phyloP scores from a whole-genome alignment of 2,329 filamentous ascomycete genomes.

The Zymoseptoria passerinii region DNA sequence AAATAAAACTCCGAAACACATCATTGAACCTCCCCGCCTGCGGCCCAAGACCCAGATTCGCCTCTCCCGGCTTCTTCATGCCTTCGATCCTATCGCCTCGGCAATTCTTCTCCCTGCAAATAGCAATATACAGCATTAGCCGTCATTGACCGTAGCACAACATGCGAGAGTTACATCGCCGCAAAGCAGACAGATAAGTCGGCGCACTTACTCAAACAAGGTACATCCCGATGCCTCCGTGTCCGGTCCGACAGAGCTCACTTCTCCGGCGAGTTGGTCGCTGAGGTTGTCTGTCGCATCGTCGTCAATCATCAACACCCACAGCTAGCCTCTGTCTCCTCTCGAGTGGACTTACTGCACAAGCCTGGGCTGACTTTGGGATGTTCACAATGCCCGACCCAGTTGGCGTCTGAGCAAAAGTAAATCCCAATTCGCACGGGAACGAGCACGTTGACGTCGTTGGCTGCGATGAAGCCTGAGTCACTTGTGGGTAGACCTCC shows the following conservation, averaged over 20 bases:
- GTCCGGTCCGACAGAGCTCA: slow-evolving; percentile 12
- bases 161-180: too few species aligned
- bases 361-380: slow-evolving; percentile 11
- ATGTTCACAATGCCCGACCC: slow-evolving; percentile 12
- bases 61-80: slow-evolving; percentile 8
- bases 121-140: not conserved
- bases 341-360: slow-evolving; percentile 11
- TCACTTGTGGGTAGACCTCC: not conserved
- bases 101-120: slow-evolving; percentile 10
- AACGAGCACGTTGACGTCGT: slow-evolving; percentile 10
- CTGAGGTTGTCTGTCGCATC: slow-evolving; percentile 10
- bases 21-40: slow-evolving; percentile 11
- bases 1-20: slow-evolving; percentile 12
- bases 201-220: slow-evolving; percentile 12
- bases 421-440: slow-evolving; percentile 13
- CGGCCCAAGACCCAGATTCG: slow-evolving; percentile 5
- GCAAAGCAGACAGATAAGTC: too few species aligned
- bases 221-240: slow-evolving; percentile 12
- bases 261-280: slow-evolving; percentile 7
- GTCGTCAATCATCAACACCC: not conserved
- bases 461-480: slow-evolving; percentile 2
- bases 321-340: not conserved
- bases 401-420: slow-evolving; percentile 14
- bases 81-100: slow-evolving; percentile 5
- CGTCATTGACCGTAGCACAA: not conserved